These are phyloP conservation scores for Candida sp. DNA, from an alignment of 1,139 yeast species.

Conservation along the genomic window DNA sequence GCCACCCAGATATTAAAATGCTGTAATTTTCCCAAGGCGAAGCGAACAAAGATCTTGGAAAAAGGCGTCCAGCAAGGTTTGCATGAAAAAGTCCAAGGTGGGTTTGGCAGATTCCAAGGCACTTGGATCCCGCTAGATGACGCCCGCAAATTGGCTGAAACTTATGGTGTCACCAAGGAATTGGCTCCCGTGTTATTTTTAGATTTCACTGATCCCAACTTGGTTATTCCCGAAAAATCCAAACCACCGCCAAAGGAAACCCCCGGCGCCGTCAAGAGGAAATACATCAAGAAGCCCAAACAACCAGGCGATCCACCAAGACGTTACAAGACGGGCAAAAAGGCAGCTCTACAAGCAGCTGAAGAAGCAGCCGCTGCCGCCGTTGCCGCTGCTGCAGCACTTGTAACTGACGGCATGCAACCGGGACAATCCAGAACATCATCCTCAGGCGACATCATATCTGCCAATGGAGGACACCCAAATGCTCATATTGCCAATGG, in stretches of 20 bases:
- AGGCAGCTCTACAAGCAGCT: slow-evolving; percentile 18
- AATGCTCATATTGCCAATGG: neutral
- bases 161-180: slow-evolving; percentile 57
- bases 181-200: slow-evolving; percentile 58
- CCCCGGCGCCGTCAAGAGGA: slow-evolving; percentile 49
- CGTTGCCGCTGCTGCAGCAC: slow-evolving; percentile 7
- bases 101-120: slow-evolving; percentile 97
- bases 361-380: slow-evolving; percentile 14
- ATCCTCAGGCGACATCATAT: neutral
- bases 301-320: slow-evolving; percentile 42
- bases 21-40: slow-evolving; percentile 94
- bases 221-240: slow-evolving; percentile 50
- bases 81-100: slow-evolving; percentile 97
- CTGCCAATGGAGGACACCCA: neutral
- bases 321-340: slow-evolving; percentile 24
- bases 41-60: slow-evolving; percentile 89
- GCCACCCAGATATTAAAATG: slow-evolving; percentile 98
- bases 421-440: neutral
- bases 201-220: slow-evolving; percentile 50
- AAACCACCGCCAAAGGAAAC: slow-evolving; percentile 48
- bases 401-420: neutral
- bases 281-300: slow-evolving; percentile 42
- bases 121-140: slow-evolving; percentile 90
- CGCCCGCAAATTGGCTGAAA: slow-evolving; percentile 57
- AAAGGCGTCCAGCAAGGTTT: slow-evolving; percentile 86